phyloP scores from a whole-genome alignment of 305 asterid genomes.

The Ajuga reptans region DNA sequence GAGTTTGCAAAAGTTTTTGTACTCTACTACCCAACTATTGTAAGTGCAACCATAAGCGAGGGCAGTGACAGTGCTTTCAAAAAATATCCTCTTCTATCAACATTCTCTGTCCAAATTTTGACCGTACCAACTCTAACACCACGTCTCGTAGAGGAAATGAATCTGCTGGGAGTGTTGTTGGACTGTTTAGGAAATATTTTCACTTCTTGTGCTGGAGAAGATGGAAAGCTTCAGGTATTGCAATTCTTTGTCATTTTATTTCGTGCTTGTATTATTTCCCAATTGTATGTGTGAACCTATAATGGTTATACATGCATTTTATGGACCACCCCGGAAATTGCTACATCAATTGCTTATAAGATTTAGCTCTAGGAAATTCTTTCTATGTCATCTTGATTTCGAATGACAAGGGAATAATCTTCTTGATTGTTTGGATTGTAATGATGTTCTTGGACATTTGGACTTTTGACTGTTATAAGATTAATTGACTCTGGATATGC shows the following conservation, averaged over 20 bases:
- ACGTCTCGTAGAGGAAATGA: conserved; percentile 87
- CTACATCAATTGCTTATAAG: not conserved
- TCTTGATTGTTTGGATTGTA: not conserved
- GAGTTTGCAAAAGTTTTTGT: conserved; percentile 86
- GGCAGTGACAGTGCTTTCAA: conserved; percentile 45
- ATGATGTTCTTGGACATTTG: not conserved
- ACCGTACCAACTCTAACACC: conserved; percentile 86
- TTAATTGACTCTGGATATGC: not conserved
- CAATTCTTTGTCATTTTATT: conserved; percentile 5
- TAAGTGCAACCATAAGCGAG: conserved; percentile 47
- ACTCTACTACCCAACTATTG: conserved; percentile 65
- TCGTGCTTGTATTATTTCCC: conserved; percentile 8
- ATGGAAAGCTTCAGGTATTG: conserved; percentile 75
- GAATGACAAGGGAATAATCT: not conserved
- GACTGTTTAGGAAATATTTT: conserved; percentile 64
- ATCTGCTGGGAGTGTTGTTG: conserved; percentile 70
- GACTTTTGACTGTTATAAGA: not conserved
- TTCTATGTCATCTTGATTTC: not conserved
- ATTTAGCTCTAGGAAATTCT: not conserved
- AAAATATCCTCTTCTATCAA: conserved; percentile 57
- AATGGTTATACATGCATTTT: conserved; percentile 4
- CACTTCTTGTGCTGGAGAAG: conserved; percentile 54
- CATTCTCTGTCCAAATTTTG: conserved; percentile 85
- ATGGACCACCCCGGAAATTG: not conserved
- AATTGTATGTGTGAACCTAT: not conserved